These are phyloP conservation scores for Warburgia ugandensis DNA, from an alignment of 164 flowering plant species.

Conservation along the genomic window DNA sequence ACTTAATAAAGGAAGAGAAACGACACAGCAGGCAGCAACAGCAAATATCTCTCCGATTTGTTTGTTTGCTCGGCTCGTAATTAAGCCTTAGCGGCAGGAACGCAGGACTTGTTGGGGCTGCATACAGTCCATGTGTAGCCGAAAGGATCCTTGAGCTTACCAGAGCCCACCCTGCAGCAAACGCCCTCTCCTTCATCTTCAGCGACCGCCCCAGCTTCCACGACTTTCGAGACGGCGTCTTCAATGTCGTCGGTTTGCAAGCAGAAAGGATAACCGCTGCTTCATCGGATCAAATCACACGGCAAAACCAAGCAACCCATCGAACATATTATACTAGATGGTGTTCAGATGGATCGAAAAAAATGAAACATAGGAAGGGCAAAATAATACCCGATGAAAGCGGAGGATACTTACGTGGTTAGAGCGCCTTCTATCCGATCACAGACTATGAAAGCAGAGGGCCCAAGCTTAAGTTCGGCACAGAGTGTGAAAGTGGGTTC, in stretches of 20 bases:
- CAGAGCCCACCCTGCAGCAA: slow-evolving; percentile 46
- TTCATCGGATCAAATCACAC: not conserved
- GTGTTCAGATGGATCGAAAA: too few relatives aligned
- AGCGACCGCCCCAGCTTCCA: slow-evolving; percentile 42
- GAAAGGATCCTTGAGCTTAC: slow-evolving; percentile 63
- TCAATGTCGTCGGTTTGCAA: slow-evolving; percentile 62
- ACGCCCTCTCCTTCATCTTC: slow-evolving; percentile 39
- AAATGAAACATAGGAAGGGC: slow-evolving; percentile 16
- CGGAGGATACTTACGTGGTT: too few relatives aligned
- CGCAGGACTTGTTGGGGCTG: too few relatives aligned
- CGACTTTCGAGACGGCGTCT: slow-evolving; percentile 44
- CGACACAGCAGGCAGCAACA: too few relatives aligned
- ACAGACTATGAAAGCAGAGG: slow-evolving; percentile 39
- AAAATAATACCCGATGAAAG: too few relatives aligned
- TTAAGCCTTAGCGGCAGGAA: too few relatives aligned
- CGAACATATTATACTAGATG: too few relatives aligned
- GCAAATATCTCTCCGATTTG: too few relatives aligned
- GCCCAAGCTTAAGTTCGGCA: slow-evolving; percentile 60
- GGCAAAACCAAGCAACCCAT: not conserved
- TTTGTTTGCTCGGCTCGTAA: too few relatives aligned
- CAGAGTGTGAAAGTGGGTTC: slow-evolving; percentile 59
- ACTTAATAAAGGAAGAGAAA: too few relatives aligned
- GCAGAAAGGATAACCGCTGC: slow-evolving; percentile 21
- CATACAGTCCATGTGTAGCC: slow-evolving; percentile 57
- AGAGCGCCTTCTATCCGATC: slow-evolving; percentile 34